Percentiles rank a stretch among this genome's conserved stretches.
Conservation (phyloP, 352 stramenopile species). For the Phytophthora cryptogea region DNA sequence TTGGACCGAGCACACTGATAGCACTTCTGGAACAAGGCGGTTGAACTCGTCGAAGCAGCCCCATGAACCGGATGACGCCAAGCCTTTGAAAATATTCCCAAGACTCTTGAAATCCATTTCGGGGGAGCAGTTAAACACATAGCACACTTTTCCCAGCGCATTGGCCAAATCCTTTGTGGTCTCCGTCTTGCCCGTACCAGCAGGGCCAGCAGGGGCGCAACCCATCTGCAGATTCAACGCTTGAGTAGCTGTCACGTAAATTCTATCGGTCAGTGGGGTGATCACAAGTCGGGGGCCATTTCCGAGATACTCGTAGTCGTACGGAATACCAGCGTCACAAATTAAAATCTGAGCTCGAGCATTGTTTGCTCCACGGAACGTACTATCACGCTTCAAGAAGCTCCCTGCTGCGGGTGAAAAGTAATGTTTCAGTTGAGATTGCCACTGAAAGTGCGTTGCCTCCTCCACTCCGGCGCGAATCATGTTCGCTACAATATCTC, state of each 20-base stretch:
- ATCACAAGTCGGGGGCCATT: constrained; percentile 95
- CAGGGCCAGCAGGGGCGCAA: constrained; percentile 78
- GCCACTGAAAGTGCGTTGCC: constrained; percentile 92
- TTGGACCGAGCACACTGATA: constrained; percentile 94
- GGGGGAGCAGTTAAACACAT: constrained; percentile 96
- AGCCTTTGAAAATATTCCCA: constrained; percentile 97
- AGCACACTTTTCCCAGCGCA: constrained; percentile 94
- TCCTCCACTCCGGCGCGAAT: constrained; percentile 89
- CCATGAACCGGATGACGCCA: constrained; percentile 94
- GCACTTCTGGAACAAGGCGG: constrained; percentile 92
- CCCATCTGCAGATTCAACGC: constrained; percentile 94
- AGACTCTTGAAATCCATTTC: constrained; percentile 97
- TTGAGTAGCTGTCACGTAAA: constrained; percentile 96
- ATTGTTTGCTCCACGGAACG: constrained; percentile 84
- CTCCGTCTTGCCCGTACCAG: constrained; percentile 94
- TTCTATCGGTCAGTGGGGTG: constrained; percentile 95
- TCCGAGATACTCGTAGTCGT: constrained; percentile 97
- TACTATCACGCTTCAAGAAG: constrained; percentile 91
- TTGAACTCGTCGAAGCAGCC: constrained; percentile 98
- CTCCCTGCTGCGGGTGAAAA: constrained; percentile 87
- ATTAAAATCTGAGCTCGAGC: constrained; percentile 89
- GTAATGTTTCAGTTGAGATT: constrained; percentile 96
- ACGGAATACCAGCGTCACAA: constrained; percentile 93
- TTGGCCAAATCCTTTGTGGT: constrained; percentile 96
- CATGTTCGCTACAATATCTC: constrained; percentile 96